Evolutionary conservation across 345 rosid species (phyloP).

Genomic region (Hevea brasiliensis): DNA sequence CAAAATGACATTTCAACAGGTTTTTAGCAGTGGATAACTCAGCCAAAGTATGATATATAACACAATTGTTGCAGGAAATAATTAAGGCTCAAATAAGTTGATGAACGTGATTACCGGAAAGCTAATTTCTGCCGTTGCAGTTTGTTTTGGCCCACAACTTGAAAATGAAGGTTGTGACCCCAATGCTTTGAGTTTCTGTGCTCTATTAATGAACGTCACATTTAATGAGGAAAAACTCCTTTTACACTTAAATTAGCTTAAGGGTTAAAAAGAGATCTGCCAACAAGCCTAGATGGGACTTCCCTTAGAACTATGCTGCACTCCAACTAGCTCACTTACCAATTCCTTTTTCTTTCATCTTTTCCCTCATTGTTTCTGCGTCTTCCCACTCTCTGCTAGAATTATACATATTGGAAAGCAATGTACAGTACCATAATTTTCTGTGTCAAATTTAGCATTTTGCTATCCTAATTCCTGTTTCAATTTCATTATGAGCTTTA

Average conservation of each 20-base stretch:
- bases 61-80: neutral
- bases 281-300: neutral
- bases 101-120: neutral
- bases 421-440: slow-evolving; percentile 56
- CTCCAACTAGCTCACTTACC: slow-evolving; percentile 63
- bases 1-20: neutral
- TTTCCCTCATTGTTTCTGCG: slow-evolving; percentile 49
- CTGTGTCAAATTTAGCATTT: slow-evolving; percentile 47
- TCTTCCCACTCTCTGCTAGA: slow-evolving; percentile 61
- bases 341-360: slow-evolving; percentile 53
- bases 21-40: neutral
- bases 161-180: no score
- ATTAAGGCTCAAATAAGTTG: neutral
- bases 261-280: slow-evolving; percentile 3
- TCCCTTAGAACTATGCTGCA: slow-evolving; percentile 25
- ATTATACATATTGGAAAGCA: slow-evolving; percentile 64
- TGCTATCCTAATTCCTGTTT: slow-evolving; percentile 59
- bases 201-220: no score
- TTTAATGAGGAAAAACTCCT: neutral
- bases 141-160: no score
- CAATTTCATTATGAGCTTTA: slow-evolving; percentile 46
- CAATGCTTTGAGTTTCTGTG: no score
- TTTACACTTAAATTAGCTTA: neutral
- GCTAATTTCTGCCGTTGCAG: neutral
- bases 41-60: neutral